Conservation (phyloP, 2,329 filamentous ascomycete genomes). For the Colletotrichum paranaense region DNA sequence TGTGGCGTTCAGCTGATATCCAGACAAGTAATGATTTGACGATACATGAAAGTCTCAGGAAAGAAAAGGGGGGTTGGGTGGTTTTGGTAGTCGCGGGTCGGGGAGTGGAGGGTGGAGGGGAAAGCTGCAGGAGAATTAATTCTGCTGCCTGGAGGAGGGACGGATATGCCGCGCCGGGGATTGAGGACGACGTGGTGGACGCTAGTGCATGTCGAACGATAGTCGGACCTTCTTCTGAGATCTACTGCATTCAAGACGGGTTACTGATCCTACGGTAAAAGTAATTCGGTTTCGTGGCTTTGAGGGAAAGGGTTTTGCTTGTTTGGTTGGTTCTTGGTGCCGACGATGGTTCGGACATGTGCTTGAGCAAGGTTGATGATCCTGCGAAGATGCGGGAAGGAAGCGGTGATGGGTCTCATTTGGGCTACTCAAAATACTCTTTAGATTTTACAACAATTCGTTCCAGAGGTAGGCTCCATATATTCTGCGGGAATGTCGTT, state of each 20-base stretch:
- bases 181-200: not conserved
- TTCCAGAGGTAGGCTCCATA: not conserved
- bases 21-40: not conserved
- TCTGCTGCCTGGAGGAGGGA: slow-evolving; percentile 24
- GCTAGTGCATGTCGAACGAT: not conserved
- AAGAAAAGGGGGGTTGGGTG: not conserved
- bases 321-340: not conserved
- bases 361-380: not conserved
- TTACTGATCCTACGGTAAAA: not conserved
- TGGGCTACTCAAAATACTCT: not conserved
- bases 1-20: not conserved
- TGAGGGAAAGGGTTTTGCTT: not conserved
- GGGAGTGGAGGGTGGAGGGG: not conserved
- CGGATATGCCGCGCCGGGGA: not conserved
- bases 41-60: not conserved
- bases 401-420: not conserved
- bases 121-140: slow-evolving; percentile 9
- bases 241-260: not conserved
- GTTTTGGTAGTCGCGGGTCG: no score
- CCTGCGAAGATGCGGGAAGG: not conserved
- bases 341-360: not conserved
- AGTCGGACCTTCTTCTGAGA: slow-evolving; percentile 1
- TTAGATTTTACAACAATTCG: no score
- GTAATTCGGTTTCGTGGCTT: not conserved
- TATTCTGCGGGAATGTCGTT: not conserved